A percentile compares a stretch with the other conserved stretches of the same genome.
These are phyloP conservation scores for Acanthochlamys bracteata DNA, from an alignment of 106 monocot genomes.

Conservation along the genomic window DNA sequence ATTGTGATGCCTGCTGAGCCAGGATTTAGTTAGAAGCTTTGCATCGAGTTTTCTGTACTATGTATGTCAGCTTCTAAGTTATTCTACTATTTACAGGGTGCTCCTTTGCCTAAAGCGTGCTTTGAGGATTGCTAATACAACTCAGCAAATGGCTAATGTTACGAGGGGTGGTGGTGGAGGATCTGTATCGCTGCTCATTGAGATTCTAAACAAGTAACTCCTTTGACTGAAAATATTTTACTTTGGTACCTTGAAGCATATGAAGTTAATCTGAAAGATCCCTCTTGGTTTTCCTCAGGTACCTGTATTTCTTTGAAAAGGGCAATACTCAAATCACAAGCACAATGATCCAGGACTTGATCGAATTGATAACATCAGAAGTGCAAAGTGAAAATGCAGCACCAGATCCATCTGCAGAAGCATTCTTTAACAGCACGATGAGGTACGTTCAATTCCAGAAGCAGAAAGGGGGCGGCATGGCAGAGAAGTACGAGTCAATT, in stretches of 20 bases:
- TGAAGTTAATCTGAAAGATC: no score
- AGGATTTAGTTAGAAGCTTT: no score
- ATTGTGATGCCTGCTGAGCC: no score
- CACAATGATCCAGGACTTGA: slow-evolving; percentile 61
- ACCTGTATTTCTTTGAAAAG: slow-evolving; percentile 95
- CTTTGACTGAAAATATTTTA: not conserved
- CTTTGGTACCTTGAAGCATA: not conserved
- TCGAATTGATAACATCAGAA: slow-evolving; percentile 81
- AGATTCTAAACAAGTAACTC: slow-evolving; percentile 93
- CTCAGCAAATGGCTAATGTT: slow-evolving; percentile 88
- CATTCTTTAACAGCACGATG: slow-evolving; percentile 83
- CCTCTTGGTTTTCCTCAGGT: slow-evolving; percentile 33
- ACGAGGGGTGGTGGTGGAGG: slow-evolving; percentile 75
- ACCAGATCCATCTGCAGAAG: slow-evolving; percentile 47
- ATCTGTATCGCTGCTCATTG: slow-evolving; percentile 61
- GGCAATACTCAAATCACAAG: slow-evolving; percentile 84
- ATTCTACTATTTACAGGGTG: slow-evolving; percentile 38
- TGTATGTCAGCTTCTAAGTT: not conserved
- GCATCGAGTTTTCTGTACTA: no score
- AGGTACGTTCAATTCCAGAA: slow-evolving; percentile 91
- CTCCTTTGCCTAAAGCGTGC: slow-evolving; percentile 95
- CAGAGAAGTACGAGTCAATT: slow-evolving; percentile 84
- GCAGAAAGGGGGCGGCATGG: slow-evolving; percentile 82
- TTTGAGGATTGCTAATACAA: slow-evolving; percentile 90
- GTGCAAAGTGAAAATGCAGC: slow-evolving; percentile 64